Evolutionary conservation across 352 stramenopile genomes (phyloP), one percentile per base, ranked within the genome.

Genomic region (Globisporangium cylindrosporum): DNA sequence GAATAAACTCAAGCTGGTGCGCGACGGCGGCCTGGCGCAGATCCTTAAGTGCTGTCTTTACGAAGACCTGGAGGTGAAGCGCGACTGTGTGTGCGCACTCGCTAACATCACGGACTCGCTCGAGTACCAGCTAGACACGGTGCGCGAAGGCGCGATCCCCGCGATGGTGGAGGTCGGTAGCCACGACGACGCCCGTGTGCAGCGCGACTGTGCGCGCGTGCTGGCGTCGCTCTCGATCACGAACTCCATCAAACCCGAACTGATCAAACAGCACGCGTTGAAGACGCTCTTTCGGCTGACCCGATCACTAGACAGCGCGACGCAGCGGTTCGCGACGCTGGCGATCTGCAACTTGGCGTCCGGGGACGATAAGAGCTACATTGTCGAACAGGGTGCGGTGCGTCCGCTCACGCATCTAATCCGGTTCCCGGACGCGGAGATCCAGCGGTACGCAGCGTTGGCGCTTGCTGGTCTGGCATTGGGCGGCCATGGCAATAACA

Each of bases 1-100:
- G 68, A 98, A 98, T 73, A 97, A 98, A 62, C 76, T 94, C 32
- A 94, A 97, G 72, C 82, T 99, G n/a, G 88, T 98, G 32, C 91
- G 89, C 53, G 89, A 98, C 67, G 93, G 91, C 29, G 95, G 87
- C 9, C 80, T 99, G 59, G 68, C 78, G 15, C 84, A 97, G 65
- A 95, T 99, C 46, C 80, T 99, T 7, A 73, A 81, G 38, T 96
- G 96, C 66, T 97, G 92, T 62, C 74, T 89, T 8, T 97, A 95
- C 70, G 73, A 91, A 12, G 96, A 99, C 74, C 76, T 98, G 14
- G 84, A 97, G 71, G 92, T 98, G 38, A 85, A 88, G 51, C 87
- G 95, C 67, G 91, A 98, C 69, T 97, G 94, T 53, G 79, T 94
- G 1, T 98, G 98, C 72, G 95, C 93, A n/a, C 80, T 98, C 5